A percentile compares a stretch with the other conserved stretches of the same genome.
These are phyloP conservation scores for Neurospora sp. DNA, from an alignment of 495 filamentous ascomycete species.

Conservation along the genomic window DNA sequence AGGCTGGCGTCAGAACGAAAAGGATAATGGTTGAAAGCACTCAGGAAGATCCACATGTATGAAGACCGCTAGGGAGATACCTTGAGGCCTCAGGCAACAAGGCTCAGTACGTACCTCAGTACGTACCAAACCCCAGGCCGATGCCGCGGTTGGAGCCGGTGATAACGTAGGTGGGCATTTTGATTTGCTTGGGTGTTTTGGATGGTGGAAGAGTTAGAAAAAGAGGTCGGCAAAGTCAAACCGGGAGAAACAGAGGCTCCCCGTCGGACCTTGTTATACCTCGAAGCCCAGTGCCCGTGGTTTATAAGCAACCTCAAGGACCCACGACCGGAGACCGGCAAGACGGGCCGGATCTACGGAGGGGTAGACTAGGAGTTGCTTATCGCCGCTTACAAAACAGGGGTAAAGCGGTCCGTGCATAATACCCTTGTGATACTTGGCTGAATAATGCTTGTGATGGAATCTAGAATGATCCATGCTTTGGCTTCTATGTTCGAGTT, in stretches of 20 bases:
- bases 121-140: no score
- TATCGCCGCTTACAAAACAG: no score
- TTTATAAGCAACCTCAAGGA: neutral
- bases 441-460: neutral
- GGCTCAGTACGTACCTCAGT: no score
- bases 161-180: constrained; percentile 44
- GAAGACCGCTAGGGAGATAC: no score
- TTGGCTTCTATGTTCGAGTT: neutral
- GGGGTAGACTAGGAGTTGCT: no score
- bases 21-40: no score
- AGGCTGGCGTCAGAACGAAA: no score
- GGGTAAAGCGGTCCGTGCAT: no score
- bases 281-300: neutral
- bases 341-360: neutral
- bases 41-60: no score
- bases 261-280: neutral
- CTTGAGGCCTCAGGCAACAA: no score
- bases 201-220: neutral
- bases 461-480: neutral
- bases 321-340: neutral
- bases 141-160: constrained; percentile 48
- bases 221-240: neutral
- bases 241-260: neutral
- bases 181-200: neutral
- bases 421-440: neutral